A percentile compares a stretch with the other conserved stretches of the same genome.
Conservation (phyloP, 306 rosid species). For the Dryas octopetala region DNA sequence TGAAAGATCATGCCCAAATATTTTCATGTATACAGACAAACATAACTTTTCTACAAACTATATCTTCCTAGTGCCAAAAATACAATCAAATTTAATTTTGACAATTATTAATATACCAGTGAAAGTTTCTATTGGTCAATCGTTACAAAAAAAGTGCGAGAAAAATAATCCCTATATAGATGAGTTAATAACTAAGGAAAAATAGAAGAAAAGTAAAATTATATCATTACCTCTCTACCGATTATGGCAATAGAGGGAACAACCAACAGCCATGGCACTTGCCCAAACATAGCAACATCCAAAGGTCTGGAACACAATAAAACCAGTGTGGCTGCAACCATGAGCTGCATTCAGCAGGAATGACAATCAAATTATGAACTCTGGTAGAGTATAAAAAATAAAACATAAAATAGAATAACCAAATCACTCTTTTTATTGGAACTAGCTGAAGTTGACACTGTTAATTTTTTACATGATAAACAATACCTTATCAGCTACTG, state of each 20-base stretch:
- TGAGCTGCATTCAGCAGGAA: constrained; percentile 63
- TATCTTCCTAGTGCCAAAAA: not conserved
- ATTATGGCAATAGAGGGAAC: constrained; percentile 80
- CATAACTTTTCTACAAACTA: not conserved
- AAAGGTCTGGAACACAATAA: constrained; percentile 78
- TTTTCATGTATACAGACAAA: not conserved
- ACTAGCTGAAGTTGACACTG: constrained; percentile 13
- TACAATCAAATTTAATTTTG: not conserved
- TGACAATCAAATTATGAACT: constrained; percentile 20
- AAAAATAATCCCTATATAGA: not conserved
- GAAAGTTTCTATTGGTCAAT: not conserved
- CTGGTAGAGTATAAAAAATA: not conserved
- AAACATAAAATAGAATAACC: not conserved
- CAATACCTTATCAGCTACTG: constrained; percentile 99
- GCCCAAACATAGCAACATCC: constrained; percentile 56
- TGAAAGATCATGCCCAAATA: not conserved
- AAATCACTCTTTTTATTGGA: constrained; percentile 4
- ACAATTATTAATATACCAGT: not conserved
- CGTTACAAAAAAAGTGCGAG: not conserved
- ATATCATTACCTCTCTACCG: constrained; percentile 89
- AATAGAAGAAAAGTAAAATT: not conserved
- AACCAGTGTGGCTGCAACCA: constrained; percentile 95
- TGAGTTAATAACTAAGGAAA: constrained; percentile 1
- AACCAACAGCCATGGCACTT: constrained; percentile 77
- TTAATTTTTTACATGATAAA: not conserved